A percentile compares a stretch with the other conserved stretches of the same genome.
phyloP scores from a whole-genome alignment of 345 rosid genomes.

The Gynandropsis gynandra region DNA sequence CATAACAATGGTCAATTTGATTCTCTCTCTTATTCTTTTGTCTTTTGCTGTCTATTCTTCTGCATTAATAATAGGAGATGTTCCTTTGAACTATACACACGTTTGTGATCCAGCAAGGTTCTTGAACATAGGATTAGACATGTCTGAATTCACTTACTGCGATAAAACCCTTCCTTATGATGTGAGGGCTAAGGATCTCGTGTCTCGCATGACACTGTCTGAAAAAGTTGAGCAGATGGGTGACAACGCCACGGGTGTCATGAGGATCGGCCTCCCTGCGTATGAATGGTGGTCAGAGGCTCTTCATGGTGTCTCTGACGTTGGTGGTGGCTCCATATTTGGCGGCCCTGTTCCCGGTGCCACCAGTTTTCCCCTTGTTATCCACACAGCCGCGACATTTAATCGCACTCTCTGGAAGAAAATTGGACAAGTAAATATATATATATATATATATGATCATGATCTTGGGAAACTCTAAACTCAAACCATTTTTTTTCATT shows the following conservation, averaged over 20 bases:
- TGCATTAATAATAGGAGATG: no score
- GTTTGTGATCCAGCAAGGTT: no score
- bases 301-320: slow-evolving; percentile 52
- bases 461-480: no score
- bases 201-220: slow-evolving; percentile 38
- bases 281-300: slow-evolving; percentile 83
- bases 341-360: slow-evolving; percentile 43
- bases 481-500: no score
- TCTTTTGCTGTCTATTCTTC: no score
- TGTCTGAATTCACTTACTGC: slow-evolving; percentile 37
- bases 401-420: slow-evolving; percentile 44
- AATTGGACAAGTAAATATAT: slow-evolving; percentile 47
- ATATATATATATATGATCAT: no score
- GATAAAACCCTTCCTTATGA: slow-evolving; percentile 33
- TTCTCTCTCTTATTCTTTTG: no score
- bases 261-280: slow-evolving; percentile 48
- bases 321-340: slow-evolving; percentile 25
- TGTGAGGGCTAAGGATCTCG: slow-evolving; percentile 41
- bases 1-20: no score
- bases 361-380: slow-evolving; percentile 58
- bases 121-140: no score
- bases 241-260: slow-evolving; percentile 37
- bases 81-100: no score
- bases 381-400: slow-evolving; percentile 49
- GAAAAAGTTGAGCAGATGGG: slow-evolving; percentile 55